Conservation (phyloP, 495 filamentous ascomycete genomes). For the Clohesyomyces aquaticus region DNA sequence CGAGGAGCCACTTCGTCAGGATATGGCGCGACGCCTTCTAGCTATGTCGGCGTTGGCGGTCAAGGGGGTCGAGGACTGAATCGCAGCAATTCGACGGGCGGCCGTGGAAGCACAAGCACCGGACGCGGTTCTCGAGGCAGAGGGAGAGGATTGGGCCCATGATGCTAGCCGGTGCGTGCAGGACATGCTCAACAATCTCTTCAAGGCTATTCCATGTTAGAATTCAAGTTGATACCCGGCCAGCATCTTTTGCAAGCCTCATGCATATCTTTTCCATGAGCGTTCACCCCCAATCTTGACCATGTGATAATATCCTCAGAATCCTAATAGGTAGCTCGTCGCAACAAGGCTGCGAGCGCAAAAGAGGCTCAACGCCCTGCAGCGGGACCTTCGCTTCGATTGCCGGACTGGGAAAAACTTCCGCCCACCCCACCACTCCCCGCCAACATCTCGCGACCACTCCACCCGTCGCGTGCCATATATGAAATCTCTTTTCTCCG, state of each 20-base stretch:
- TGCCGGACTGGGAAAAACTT: slow-evolving; percentile 13
- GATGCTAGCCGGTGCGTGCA: background rate
- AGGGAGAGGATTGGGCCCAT: slow-evolving; percentile 26
- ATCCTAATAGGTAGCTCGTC: background rate
- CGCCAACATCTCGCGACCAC: slow-evolving; percentile 9
- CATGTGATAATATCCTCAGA: background rate
- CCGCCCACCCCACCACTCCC: slow-evolving; percentile 26
- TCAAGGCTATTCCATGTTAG: too few relatives aligned
- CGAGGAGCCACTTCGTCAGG: slow-evolving; percentile 11
- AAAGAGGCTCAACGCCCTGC: slow-evolving; percentile 24
- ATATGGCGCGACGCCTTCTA: slow-evolving; percentile 14
- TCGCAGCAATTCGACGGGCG: slow-evolving; percentile 21
- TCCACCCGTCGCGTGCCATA: slow-evolving; percentile 3
- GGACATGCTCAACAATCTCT: too few relatives aligned
- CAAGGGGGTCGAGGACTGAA: slow-evolving; percentile 31
- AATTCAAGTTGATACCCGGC: too few relatives aligned
- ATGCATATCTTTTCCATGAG: background rate
- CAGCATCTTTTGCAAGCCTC: background rate
- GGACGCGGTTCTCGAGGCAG: slow-evolving; percentile 28
- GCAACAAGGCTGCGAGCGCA: background rate
- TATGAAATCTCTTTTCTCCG: slow-evolving; percentile 15
- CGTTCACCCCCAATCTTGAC: background rate
- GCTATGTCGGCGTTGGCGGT: slow-evolving; percentile 27
- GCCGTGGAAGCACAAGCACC: slow-evolving; percentile 20
- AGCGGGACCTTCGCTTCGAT: slow-evolving; percentile 8